Percentiles rank a stretch among this genome's conserved stretches.
These are phyloP conservation scores for Triticum timopheevii DNA, from an alignment of 176 grass and related monocot genomes.

Conservation along the genomic window DNA sequence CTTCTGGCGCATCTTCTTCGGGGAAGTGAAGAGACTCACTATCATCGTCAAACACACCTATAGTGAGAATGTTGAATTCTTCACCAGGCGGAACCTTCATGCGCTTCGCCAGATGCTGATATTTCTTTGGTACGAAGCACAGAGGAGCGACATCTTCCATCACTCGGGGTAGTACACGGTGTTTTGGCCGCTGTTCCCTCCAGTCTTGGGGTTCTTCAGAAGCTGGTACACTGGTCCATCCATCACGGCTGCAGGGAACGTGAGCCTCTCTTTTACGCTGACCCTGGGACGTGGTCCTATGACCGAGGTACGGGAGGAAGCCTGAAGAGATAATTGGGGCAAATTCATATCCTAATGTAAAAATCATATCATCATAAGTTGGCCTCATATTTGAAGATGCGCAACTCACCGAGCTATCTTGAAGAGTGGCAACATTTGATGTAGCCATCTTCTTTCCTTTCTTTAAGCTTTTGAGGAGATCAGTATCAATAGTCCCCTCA, in stretches of 20 bases:
- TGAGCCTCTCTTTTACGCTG: background rate
- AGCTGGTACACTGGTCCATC: too few species aligned
- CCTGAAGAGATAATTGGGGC: background rate
- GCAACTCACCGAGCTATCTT: background rate
- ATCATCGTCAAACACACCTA: background rate
- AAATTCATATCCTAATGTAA: background rate
- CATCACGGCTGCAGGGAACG: too few species aligned
- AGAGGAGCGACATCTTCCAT: too few species aligned
- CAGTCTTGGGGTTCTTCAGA: too few species aligned
- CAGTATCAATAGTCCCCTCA: background rate
- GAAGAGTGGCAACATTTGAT: background rate
- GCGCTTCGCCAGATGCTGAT: too few species aligned
- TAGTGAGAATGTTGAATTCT: background rate
- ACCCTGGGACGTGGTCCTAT: background rate
- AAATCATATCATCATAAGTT: background rate
- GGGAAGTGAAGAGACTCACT: background rate
- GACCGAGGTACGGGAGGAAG: too few species aligned
- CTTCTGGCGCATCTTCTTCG: background rate
- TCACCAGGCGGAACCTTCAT: too few species aligned
- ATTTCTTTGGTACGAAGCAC: too few species aligned
- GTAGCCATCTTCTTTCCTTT: background rate
- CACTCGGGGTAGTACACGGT: too few species aligned
- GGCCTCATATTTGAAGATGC: background rate
- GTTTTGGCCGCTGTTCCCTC: too few species aligned
- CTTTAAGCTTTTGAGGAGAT: background rate